These are phyloP conservation scores for Stemphylium vesicarium DNA, from an alignment of 2,329 filamentous ascomycete species.

Conservation along the genomic window DNA sequence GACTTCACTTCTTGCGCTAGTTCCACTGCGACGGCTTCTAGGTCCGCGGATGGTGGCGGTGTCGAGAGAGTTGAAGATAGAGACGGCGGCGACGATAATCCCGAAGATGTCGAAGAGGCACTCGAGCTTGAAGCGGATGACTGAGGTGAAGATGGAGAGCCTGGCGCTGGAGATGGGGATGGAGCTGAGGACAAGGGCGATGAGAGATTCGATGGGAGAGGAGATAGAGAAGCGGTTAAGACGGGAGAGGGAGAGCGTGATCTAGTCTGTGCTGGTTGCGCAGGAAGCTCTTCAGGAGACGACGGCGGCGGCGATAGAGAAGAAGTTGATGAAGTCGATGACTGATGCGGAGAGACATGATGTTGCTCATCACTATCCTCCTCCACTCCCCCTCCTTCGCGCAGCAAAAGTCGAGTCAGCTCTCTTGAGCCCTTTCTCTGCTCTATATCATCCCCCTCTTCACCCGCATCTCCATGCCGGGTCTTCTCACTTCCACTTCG, in stretches of 20 bases:
- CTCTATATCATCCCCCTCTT: too few relatives aligned
- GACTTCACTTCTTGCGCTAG: too few relatives aligned
- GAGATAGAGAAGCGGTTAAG: not conserved
- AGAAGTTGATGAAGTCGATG: too few relatives aligned
- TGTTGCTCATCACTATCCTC: too few relatives aligned
- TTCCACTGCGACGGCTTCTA: not conserved
- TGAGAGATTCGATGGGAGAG: not conserved
- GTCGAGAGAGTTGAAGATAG: not conserved
- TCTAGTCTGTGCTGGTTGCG: not conserved
- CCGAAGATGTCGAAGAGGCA: not conserved
- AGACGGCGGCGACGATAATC: not conserved
- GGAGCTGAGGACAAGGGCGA: too few relatives aligned
- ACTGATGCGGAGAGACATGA: too few relatives aligned
- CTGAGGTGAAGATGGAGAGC: not conserved
- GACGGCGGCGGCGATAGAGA: too few relatives aligned
- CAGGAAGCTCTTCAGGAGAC: not conserved
- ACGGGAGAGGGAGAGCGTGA: not conserved
- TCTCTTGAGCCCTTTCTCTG: too few relatives aligned
- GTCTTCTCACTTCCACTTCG: too few relatives aligned
- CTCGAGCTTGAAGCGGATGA: not conserved
- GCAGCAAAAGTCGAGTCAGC: too few relatives aligned
- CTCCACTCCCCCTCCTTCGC: too few relatives aligned
- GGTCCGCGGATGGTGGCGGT: not conserved
- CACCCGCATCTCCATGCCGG: too few relatives aligned
- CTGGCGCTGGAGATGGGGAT: not conserved